Evolutionary conservation across 257 asterid genomes (phyloP).

Genomic region (Rubia yunnanensis): DNA sequence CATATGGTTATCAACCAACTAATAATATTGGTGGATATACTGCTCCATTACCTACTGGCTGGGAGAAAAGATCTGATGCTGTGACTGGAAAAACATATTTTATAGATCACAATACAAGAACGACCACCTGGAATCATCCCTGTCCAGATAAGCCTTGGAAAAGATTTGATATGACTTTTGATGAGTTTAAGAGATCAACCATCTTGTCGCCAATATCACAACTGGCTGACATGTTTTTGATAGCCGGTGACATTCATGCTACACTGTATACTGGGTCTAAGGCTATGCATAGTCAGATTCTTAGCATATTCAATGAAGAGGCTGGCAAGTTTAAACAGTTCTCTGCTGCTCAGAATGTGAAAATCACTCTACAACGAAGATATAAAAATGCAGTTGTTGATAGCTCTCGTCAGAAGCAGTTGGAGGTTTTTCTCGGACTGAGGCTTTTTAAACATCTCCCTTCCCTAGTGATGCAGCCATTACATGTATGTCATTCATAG

Average conservation of each 20-base stretch:
- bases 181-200: slow-evolving; percentile 92
- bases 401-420: slow-evolving; percentile 97
- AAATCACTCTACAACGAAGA: slow-evolving; percentile 91
- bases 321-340: slow-evolving; percentile 94
- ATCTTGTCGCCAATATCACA: slow-evolving; percentile 83
- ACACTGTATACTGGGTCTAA: slow-evolving; percentile 92
- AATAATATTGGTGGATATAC: slow-evolving; percentile 61
- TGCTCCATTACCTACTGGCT: slow-evolving; percentile 98
- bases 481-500: slow-evolving; percentile 52
- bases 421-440: slow-evolving; percentile 87
- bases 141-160: slow-evolving; percentile 99
- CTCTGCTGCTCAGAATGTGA: slow-evolving; percentile 97
- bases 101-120: slow-evolving; percentile 96
- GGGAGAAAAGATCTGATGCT: slow-evolving; percentile 95
- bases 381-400: slow-evolving; percentile 92
- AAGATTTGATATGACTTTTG: slow-evolving; percentile 96
- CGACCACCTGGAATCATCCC: slow-evolving; percentile 98
- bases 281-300: slow-evolving; percentile 99
- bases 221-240: slow-evolving; percentile 75
- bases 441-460: slow-evolving; percentile 94
- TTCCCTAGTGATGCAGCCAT: slow-evolving; percentile 57
- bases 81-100: slow-evolving; percentile 88
- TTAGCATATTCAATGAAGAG: slow-evolving; percentile 90
- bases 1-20: slow-evolving; percentile 60
- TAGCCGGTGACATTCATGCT: slow-evolving; percentile 96